Conservation (phyloP, 164 flowering plant genomes). For the Warburgia ugandensis region DNA sequence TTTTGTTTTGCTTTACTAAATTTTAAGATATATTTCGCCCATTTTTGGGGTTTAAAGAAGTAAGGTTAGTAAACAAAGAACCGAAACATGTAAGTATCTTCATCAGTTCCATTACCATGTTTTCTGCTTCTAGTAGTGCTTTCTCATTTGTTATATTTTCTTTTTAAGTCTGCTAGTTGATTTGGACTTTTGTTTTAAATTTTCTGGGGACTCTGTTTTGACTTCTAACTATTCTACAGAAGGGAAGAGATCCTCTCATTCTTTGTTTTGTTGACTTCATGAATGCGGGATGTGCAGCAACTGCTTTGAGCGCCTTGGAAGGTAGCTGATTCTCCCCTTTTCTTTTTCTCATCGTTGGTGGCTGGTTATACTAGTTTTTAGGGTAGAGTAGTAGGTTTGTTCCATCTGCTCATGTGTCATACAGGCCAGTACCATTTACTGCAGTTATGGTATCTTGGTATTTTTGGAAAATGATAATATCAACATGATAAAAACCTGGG, state of each 20-base stretch:
- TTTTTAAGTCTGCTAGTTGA: not conserved
- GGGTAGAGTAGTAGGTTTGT: not conserved
- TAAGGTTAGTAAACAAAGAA: slow-evolving; percentile 65
- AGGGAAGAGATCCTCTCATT: slow-evolving; percentile 57
- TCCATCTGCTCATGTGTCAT: no score
- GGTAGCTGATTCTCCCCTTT: slow-evolving; percentile 22
- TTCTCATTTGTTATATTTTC: no score
- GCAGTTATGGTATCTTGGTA: no score
- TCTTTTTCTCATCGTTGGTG: no score
- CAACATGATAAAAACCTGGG: no score
- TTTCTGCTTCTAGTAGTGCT: not conserved
- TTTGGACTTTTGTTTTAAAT: no score
- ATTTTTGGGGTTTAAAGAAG: slow-evolving; percentile 69
- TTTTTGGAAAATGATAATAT: no score
- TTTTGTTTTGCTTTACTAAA: slow-evolving; percentile 17
- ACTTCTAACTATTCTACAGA: no score
- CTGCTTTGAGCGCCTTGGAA: slow-evolving; percentile 61
- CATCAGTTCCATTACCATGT: no score
- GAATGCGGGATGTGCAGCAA: slow-evolving; percentile 62
- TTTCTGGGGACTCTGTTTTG: no score
- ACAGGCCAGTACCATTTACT: no score
- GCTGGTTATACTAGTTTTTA: not conserved
- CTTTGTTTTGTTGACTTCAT: slow-evolving; percentile 71
- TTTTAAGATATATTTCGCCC: slow-evolving; percentile 68
- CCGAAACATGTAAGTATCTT: slow-evolving; percentile 52